Base-by-base conservation (phyloP, 768 basidiomycete genomes). In the Auricularia cornea region DNA sequence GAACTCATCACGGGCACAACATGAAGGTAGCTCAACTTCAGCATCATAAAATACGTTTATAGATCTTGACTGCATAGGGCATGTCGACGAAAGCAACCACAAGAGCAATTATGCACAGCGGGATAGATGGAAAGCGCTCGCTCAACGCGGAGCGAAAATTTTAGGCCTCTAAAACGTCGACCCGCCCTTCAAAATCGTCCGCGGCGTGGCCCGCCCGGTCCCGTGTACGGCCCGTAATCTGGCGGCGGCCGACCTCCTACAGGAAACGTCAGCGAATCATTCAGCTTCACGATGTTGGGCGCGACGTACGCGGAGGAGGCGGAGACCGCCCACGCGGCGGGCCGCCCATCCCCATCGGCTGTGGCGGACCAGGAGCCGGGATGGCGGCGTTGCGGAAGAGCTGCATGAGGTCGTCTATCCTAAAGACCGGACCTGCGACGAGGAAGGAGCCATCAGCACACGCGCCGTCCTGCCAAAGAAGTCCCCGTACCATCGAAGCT, bases 401-500 rank as follows among this genome's bases (percentile, higher is more conserved):
- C 65, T 88, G 87, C 86, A 98, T 88, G 41, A 96, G 77, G 73
- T 96, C 94, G 32, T 97, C 94, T 1, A 89, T 88, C 63, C 91
- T 81, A 77, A 96, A 96, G 41, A 92, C 83, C 10, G 94, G 94
- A 3, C 94, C 94, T 95, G 16, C 35, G 67, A 26, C 60, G 65
- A 61, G 33, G 62, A 38, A 29, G n/a, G 41, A 59, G 41, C 61
- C 66, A 40, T 38, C 3, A 51, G 61, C 63, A 66, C 62, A 32
- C 60, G 64, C 59, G 32, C 3, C 12, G 62, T 56, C 35, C 64
- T 28, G 33, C 62, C 52, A 64, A 41, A n/a, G n/a, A n/a, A n/a
- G n/a, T n/a, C n/a, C n/a, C 59, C 85, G 68, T 66, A 94, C 94
- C 95, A 75, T 97, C 92, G 72, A 97, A 98, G n/a, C 83, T 74